A percentile compares a stretch with the other conserved stretches of the same genome.
These are phyloP conservation scores for Moesziomyces sp. DNA, from an alignment of 1,284 basidiomycete species.

Conservation along the genomic window DNA sequence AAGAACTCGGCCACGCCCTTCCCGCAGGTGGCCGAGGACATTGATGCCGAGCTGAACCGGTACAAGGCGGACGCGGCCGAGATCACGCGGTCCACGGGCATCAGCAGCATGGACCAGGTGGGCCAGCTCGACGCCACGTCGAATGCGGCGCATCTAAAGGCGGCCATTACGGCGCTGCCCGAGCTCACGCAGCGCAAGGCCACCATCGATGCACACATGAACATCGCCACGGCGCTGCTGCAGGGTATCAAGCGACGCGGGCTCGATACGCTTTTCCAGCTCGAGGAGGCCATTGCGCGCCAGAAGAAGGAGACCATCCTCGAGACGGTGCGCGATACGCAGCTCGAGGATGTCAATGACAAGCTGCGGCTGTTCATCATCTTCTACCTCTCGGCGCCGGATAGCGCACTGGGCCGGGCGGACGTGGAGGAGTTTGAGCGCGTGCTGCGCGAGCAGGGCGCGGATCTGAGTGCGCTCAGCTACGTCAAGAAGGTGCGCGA, in stretches of 20 bases:
- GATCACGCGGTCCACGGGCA: slow-evolving; percentile 93
- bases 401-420: slow-evolving; percentile 82
- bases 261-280: slow-evolving; percentile 94
- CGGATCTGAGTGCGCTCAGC: slow-evolving; percentile 87
- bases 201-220: slow-evolving; percentile 98
- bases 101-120: slow-evolving; percentile 95
- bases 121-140: slow-evolving; percentile 77
- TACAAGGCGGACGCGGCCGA: slow-evolving; percentile 98
- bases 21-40: slow-evolving; percentile 98
- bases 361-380: slow-evolving; percentile 93
- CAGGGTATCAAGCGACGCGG: slow-evolving; percentile 96
- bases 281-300: slow-evolving; percentile 82
- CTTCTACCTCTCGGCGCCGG: slow-evolving; percentile 88
- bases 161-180: slow-evolving; percentile 96
- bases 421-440: slow-evolving; percentile 84
- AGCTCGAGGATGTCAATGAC: slow-evolving; percentile 71
- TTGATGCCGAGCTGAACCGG: slow-evolving; percentile 86
- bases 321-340: slow-evolving; percentile 75
- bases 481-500: slow-evolving; percentile 93
- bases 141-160: slow-evolving; percentile 94
- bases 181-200: slow-evolving; percentile 96
- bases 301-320: slow-evolving; percentile 77
- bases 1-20: slow-evolving; percentile 96
- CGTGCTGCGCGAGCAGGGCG: slow-evolving; percentile 67
- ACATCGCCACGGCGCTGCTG: slow-evolving; percentile 94